Evolutionary conservation across 257 asterid genomes (phyloP).

Genomic region (Penstemon barbatus): DNA sequence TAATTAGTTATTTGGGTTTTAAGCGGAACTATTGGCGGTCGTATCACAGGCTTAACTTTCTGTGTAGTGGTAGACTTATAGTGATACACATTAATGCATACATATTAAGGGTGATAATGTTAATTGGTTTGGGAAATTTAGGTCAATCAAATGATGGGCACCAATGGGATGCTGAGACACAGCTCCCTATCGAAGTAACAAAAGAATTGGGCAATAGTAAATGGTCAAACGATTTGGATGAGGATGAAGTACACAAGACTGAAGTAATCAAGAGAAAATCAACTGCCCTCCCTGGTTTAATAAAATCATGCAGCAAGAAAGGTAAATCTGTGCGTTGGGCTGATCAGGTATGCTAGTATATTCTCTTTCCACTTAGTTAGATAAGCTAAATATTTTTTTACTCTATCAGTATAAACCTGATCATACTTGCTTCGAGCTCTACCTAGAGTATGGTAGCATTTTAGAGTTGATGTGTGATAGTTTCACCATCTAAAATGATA

Average conservation of each 20-base stretch:
- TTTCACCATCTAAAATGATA: too few species aligned
- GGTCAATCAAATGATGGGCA: slow-evolving; percentile 46
- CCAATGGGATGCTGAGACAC: slow-evolving; percentile 44
- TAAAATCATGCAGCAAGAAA: slow-evolving; percentile 63
- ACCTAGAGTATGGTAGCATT: too few species aligned
- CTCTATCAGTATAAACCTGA: background rate
- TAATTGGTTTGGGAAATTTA: slow-evolving; percentile 27
- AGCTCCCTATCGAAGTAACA: slow-evolving; percentile 50
- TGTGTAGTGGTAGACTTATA: background rate
- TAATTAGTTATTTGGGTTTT: background rate
- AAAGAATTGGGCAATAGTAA: slow-evolving; percentile 89
- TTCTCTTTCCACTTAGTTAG: slow-evolving; percentile 3
- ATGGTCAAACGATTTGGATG: slow-evolving; percentile 90
- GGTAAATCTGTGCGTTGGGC: slow-evolving; percentile 98
- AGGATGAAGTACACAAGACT: slow-evolving; percentile 49
- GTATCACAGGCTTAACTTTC: background rate
- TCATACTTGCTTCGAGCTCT: background rate
- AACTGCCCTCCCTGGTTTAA: slow-evolving; percentile 49
- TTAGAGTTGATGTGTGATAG: too few species aligned
- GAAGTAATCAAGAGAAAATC: slow-evolving; percentile 43
- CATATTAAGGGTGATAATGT: slow-evolving; percentile 24
- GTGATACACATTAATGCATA: background rate
- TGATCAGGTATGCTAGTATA: slow-evolving; percentile 71
- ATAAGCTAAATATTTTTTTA: background rate
- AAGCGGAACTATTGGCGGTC: background rate